Evolutionary conservation across 2,329 filamentous ascomycete species (phyloP).

Genomic region (Sporothrix sp.): DNA sequence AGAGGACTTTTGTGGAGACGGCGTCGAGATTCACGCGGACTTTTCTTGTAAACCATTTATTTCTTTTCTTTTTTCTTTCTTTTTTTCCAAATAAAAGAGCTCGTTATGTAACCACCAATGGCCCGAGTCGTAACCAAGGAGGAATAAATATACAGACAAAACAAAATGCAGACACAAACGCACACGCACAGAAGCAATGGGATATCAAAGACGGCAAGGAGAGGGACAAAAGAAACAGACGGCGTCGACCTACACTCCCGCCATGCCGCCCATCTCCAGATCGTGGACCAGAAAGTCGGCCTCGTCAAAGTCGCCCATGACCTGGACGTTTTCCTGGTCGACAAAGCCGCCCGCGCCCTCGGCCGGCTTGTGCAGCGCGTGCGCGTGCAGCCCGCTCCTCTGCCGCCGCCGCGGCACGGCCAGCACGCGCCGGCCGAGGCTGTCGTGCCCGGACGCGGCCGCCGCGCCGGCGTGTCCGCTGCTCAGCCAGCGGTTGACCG

Average conservation of each 20-base stretch:
- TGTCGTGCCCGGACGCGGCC: constrained; percentile 21
- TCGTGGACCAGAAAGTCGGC: constrained; percentile 52
- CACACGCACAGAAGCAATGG: not conserved
- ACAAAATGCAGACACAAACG: constrained; percentile 2
- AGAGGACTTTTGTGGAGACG: not conserved
- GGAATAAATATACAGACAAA: too few relatives aligned
- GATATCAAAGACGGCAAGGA: constrained; percentile 2
- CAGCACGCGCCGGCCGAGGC: constrained; percentile 34
- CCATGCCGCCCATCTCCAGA: constrained; percentile 33
- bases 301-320: constrained; percentile 56
- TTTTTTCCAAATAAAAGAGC: not conserved
- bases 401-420: constrained; percentile 34
- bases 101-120: too few relatives aligned
- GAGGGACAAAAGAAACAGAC: not conserved
- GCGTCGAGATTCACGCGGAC: too few relatives aligned
- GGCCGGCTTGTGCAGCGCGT: constrained; percentile 6
- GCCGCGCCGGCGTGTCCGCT: constrained; percentile 10
- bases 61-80: constrained; percentile 1
- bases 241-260: not conserved
- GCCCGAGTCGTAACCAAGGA: too few relatives aligned
- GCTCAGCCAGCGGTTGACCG: constrained; percentile 25
- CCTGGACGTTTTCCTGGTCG: constrained; percentile 39
- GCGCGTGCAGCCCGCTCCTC: constrained; percentile 13
- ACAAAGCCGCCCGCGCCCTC: constrained; percentile 21
- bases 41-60: too few relatives aligned